Conservation (phyloP, 345 rosid species). For the Hypericum androsaemum region DNA sequence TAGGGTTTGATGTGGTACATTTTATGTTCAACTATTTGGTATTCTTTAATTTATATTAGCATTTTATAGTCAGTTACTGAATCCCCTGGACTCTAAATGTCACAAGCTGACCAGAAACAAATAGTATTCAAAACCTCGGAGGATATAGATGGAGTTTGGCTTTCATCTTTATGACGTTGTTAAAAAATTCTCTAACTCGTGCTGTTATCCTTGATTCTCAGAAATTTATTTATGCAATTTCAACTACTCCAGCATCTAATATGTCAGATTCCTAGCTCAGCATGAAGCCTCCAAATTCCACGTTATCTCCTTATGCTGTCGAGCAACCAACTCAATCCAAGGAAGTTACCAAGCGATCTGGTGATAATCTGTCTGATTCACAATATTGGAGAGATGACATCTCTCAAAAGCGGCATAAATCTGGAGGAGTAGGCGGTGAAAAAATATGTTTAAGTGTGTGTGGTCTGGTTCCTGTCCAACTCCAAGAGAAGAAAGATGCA, state of each 20-base stretch:
- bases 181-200: no score
- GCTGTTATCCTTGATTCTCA: conserved; percentile 22
- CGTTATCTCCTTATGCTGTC: conserved; percentile 48
- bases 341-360: conserved; percentile 45
- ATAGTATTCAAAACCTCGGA: no score
- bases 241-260: conserved; percentile 63
- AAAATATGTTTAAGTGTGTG: conserved; percentile 67
- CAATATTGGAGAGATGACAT: conserved; percentile 95
- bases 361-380: conserved; percentile 41
- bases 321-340: conserved; percentile 32
- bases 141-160: no score
- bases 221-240: conserved; percentile 88
- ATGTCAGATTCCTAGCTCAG: conserved; percentile 76
- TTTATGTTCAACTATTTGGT: no score
- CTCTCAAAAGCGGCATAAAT: conserved; percentile 59
- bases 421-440: conserved; percentile 49
- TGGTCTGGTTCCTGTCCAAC: conserved; percentile 82
- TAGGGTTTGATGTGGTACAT: neutral
- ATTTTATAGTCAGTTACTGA: no score
- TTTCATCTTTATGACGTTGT: no score
- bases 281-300: conserved; percentile 56
- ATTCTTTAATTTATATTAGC: no score
- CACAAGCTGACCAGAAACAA: no score
- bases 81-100: no score
- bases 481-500: conserved; percentile 59